Percentiles rank a stretch among this genome's conserved stretches.
phyloP scores from a whole-genome alignment of 2,329 filamentous ascomycete species.

The Fusarium equiseti region DNA sequence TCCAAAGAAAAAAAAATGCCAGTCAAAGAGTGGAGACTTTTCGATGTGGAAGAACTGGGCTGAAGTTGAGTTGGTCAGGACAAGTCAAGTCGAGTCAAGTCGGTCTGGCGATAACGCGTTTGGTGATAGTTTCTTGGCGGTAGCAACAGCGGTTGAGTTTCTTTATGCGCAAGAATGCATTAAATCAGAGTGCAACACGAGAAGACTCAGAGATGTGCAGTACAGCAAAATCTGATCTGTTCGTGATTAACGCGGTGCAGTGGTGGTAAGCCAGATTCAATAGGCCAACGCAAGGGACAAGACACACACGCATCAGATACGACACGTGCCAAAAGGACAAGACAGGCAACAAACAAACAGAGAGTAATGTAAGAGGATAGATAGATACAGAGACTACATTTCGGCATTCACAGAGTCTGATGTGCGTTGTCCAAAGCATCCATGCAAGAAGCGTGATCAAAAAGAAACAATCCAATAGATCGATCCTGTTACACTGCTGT shows the following conservation, averaged over 20 bases:
- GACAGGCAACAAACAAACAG: neutral
- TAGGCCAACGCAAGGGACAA: constrained; percentile 26
- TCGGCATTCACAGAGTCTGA: neutral
- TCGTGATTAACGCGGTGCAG: constrained; percentile 20
- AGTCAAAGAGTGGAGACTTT: constrained; percentile 28
- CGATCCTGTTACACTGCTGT: constrained; percentile 34
- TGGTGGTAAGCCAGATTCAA: constrained; percentile 15
- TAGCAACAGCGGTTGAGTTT: neutral
- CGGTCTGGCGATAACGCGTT: constrained; percentile 16
- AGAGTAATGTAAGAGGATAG: neutral
- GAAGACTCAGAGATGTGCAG: neutral
- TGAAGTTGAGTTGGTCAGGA: neutral
- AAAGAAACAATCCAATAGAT: constrained; percentile 28
- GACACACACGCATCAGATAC: constrained; percentile 7
- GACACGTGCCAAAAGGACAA: constrained; percentile 26
- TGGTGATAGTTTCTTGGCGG: neutral
- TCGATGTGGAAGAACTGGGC: neutral
- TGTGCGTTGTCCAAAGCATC: constrained; percentile 24
- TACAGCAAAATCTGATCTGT: neutral
- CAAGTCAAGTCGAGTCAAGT: neutral
- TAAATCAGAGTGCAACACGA: constrained; percentile 4
- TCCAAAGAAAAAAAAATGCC: constrained; percentile 38
- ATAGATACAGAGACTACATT: neutral
- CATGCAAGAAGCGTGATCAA: constrained; percentile 40
- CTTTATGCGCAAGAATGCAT: neutral